A percentile compares a stretch with the other conserved stretches of the same genome.
These are phyloP conservation scores for Umbelopsis isabellina DNA, from an alignment of 192 early-diverging fungal genomes.

Conservation along the genomic window DNA sequence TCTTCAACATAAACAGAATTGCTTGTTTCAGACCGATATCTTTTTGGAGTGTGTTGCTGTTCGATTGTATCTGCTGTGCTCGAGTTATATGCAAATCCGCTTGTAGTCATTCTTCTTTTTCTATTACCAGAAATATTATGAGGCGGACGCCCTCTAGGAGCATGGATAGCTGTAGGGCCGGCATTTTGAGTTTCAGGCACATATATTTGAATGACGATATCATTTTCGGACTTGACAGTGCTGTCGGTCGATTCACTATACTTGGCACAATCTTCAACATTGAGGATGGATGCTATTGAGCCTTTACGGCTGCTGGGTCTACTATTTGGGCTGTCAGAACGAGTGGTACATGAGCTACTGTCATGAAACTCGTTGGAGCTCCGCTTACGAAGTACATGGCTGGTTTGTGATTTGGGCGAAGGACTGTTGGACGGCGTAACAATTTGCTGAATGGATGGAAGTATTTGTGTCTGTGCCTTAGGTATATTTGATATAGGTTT, in stretches of 20 bases:
- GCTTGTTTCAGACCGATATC: not conserved
- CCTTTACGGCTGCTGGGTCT: conserved; percentile 26
- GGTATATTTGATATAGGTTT: not conserved
- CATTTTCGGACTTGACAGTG: not conserved
- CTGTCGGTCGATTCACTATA: conserved; percentile 20
- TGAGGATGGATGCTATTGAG: conserved; percentile 37
- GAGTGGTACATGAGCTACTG: conserved; percentile 4
- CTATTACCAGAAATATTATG: conserved; percentile 1
- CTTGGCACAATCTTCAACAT: conserved; percentile 23
- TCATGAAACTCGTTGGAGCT: conserved; percentile 5
- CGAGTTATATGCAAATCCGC: not conserved
- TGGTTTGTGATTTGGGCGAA: conserved; percentile 16
- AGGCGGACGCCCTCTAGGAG: not conserved
- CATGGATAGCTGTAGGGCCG: not conserved
- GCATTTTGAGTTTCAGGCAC: conserved; percentile 20
- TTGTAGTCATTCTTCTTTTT: conserved; percentile 20
- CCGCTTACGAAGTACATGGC: not conserved
- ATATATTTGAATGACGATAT: conserved; percentile 12
- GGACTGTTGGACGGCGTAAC: conserved; percentile 24
- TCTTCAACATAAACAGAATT: not conserved
- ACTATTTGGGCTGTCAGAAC: conserved; percentile 1
- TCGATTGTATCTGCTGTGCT: not conserved
- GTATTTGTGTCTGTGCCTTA: not conserved
- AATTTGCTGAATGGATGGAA: conserved; percentile 19
- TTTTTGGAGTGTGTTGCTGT: not conserved